Evolutionary conservation across 169 alveolate species (phyloP), one percentile per base, ranked within the genome.

Genomic region (Cryptosporidium ryanae): DNA sequence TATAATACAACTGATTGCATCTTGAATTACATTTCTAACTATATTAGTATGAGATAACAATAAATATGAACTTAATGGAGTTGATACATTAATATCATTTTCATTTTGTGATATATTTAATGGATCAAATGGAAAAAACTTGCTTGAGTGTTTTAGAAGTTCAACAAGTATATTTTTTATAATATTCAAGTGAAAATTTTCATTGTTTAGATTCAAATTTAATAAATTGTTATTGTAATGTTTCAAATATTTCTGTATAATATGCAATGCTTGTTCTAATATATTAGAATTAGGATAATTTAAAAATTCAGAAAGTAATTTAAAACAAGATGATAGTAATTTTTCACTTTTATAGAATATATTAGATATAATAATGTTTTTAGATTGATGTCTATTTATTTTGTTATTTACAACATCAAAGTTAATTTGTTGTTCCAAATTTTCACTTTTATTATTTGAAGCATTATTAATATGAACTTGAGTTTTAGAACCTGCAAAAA

Each of bases 101-200:
- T 46, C 32, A 61, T 61, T 68, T 52, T 49, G 65, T 29, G 83
- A 52, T 4, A 68, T 34, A 23, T 68, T 68, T 15, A 68, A 61
- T 21, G 83, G 83, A 32, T 68, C 83, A 52, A 68, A 68, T 50
- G 83, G 66, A 50, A 68, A 31, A 15, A 27, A 44, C 29, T 61
- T 50, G n/a, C 44, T 48, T 6, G 66, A 64, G 4, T 29, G 44
- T 52, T 68, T 49, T 1, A 68, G 23, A 2, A 68, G 66, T 15
- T 55, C 52, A 25, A 68, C 31, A 29, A 68, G 18, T 50, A 68
- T 64, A 27, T 50, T 50, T 54, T 68, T 46, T 29, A 68, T 68
- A 1, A 49, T 17, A 52, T 18, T n/a, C n/a, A 54, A 8, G 49
- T 68, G 83, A 23, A 50, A 68, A 27, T 68, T 31, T 21, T 15